Base-by-base conservation (phyloP, 768 basidiomycete species). In the Cubamyces sp. region DNA sequence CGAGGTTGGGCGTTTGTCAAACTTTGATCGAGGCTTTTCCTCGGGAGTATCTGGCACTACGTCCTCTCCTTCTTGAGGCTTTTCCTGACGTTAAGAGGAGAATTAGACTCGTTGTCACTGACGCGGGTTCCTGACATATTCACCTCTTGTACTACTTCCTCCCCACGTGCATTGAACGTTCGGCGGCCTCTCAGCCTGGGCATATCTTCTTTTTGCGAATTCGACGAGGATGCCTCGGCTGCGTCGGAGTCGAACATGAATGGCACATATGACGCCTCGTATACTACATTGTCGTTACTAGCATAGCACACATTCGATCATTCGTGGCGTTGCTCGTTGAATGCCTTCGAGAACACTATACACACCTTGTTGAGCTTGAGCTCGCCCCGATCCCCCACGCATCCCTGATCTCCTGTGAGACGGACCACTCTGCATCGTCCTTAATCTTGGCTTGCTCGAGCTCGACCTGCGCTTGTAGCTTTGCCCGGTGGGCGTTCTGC, bases 381-480 rank as follows among this genome's bases (percentile, higher is more conserved):
- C 57, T 52, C 8, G 65, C 39, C 0, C 62, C 65, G 4, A 67
- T 68, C 3, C 69, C 75, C 87, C 87, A 88, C 1, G 84, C 80
- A 43, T 85, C 80, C 64, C 78, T 77, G 15, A 84, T 73, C 43
- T 82, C 81, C 58, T 78, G 72, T 16, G 83, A 73, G 9, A 90
- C 77, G 66, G 86, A 82, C 88, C 88, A 90, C 69, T 86, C 78
- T 0, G 80, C 85, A 53, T 87, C 86, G 69, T 89, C 87, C 67
- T 82, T 79, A 26, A 87, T 78, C 66, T 79, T 79, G 3, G 85
- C 83, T 51, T 80, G 79, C 48, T 84, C 82, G 1, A 77, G 73
- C 64, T 84, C 79, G 16, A 81, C 80, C 59, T 78, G 78, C 25
- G 81, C 77, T 16, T 82, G 69, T 15, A 82, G 78, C 62, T 86